Evolutionary conservation across 352 stramenopile species (phyloP), one percentile per base, ranked within the genome.

Genomic region (Poterioochromonas sp.): DNA sequence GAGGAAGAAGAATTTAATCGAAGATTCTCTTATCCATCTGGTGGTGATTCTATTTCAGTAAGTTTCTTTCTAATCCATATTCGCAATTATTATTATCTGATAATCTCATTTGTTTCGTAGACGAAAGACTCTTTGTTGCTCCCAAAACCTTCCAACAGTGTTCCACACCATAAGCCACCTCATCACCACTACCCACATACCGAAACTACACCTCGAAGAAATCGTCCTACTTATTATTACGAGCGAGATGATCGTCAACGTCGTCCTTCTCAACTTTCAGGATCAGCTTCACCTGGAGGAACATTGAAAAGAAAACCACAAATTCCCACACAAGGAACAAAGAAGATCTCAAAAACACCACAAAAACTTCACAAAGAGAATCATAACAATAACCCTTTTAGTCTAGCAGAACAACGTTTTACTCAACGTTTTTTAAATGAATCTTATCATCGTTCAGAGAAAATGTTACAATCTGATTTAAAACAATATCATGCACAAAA

Each of bases 1-100:
- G 22, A n/a, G 12, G 37, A 8, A 15, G 40, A 73, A 22, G n/a
- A 47, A 34, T 26, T 44, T 73, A 32, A 32, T 29, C 8, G 3
- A 73, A 8, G 2, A 73, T 73, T 73, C 8, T 32, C 18, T 40
- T 49, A 3, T 73, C 18, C 32, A 15, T 29, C 20, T 47, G 35
- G 20, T 40, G 12, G 22, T 32, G 63, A 73, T 12, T 73, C 63
- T 44, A 73, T 73, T 12, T 73, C 63, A 26, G 63, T 73, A 73
- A 73, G 63, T 47, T 5, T 32, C 15, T 29, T 29, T 47, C 11
- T 73, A 68, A 8, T 15, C 12, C 29, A 68, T 39, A 44, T 26
- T 47, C 20, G 22, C 40, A 43, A 32, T 15, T 73, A 8, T 47
- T 44, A 3, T 73, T 5, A 5, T 26, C 63, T 40, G 2, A 51